phyloP scores from a whole-genome alignment of 306 rosid species.

The Adenanthera pavonina region DNA sequence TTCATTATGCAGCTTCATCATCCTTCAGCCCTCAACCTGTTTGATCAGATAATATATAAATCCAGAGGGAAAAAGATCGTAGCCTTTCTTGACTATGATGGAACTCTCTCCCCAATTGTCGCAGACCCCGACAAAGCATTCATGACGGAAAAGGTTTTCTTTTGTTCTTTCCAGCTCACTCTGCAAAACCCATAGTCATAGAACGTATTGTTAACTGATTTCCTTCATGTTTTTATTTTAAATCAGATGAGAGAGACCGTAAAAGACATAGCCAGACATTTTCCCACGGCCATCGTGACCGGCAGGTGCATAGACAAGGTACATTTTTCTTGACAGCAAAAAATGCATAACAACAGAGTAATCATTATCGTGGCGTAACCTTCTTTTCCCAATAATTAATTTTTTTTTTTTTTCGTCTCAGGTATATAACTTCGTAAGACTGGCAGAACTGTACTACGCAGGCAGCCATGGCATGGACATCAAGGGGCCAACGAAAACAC shows the following conservation, averaged over 20 bases:
- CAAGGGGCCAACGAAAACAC: conserved; percentile 74
- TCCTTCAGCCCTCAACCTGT: conserved; percentile 78
- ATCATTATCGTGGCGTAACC: not conserved
- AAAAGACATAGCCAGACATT: conserved; percentile 66
- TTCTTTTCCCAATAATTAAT: not conserved
- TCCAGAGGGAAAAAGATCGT: conserved; percentile 75
- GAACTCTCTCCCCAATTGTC: conserved; percentile 94
- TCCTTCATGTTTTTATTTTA: not conserved
- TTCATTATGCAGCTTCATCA: conserved; percentile 54
- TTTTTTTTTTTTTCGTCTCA: conserved; percentile 31
- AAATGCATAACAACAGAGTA: not conserved
- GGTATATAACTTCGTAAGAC: conserved; percentile 80
- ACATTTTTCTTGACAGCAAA: conserved; percentile 41
- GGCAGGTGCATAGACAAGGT: conserved; percentile 94
- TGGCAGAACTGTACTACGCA: conserved; percentile 84
- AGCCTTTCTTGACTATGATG: conserved; percentile 90
- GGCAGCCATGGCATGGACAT: conserved; percentile 99
- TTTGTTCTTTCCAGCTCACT: not conserved
- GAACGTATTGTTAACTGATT: not conserved
- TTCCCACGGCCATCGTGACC: conserved; percentile 91
- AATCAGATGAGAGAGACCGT: conserved; percentile 83
- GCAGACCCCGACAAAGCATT: conserved; percentile 87
- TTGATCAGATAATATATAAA: conserved; percentile 60
- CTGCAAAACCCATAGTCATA: not conserved
- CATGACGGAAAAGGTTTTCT: conserved; percentile 78